Base-by-base conservation (phyloP, 2,329 filamentous ascomycete genomes). In the Aspergillus felis region DNA sequence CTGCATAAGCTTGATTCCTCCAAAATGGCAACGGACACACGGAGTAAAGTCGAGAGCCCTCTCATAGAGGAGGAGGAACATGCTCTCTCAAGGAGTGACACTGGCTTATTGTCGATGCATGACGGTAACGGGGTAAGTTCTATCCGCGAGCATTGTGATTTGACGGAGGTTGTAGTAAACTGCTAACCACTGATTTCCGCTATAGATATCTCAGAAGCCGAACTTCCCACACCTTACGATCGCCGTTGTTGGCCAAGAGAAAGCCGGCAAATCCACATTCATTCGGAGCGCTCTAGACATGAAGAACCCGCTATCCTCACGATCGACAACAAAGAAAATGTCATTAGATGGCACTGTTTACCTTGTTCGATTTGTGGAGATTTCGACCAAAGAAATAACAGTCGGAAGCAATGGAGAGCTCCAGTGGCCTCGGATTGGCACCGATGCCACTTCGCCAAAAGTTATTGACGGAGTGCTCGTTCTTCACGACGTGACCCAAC, bases 401-500 rank as follows among this genome's bases (percentile, higher is more conserved):
- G 71, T 83, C 54, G 76, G 80, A 58, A 76, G 78, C 38, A 75
- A 81, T 56, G 75, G 79, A 55, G 76, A 61, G 27, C 69, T 79
- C 49, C 61, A 69, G 51, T 80, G 84, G 84, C 84, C 84, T 42
- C 75, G 78, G 35, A 75, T 74, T 24, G 71, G 81, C 46, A 78
- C 88, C 68, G 89, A 90, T 58, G 81, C 87, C 61, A 84, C 87
- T 60, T 81, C 90, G 58, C 90, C 91, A 51, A 83, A 82, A 44
- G 14, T 17, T 38, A 84, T 96, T 68, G 90, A 97, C 68, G 93
- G 90, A 22, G 91, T 90, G 49, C 78, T 97, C 65, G 84, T 93
- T 57, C 79, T 97, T 51, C 96, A 96, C 80, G 91, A 97, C 81
- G 89, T 95, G 48, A 90, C 87, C 74, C 88, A 90, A 71, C 83